Conservation (phyloP, 2,329 filamentous ascomycete genomes). For the Colletotrichum tropicicola region DNA sequence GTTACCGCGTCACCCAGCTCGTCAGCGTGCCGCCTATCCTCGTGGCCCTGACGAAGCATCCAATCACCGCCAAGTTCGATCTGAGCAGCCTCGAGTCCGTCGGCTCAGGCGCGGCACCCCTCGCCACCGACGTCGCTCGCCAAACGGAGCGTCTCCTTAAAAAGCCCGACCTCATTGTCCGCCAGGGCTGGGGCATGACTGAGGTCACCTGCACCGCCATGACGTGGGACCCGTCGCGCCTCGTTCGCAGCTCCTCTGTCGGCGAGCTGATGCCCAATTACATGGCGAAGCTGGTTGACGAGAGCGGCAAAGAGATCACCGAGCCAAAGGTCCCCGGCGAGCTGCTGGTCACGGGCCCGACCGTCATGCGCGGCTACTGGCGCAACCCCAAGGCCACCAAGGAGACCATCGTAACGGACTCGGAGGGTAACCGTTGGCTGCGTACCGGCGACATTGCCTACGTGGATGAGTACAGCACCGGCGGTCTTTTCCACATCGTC, state of each 20-base stretch:
- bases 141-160: conserved; percentile 62
- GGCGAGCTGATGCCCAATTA: conserved; percentile 77
- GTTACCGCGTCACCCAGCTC: conserved; percentile 73
- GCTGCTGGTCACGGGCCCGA: conserved; percentile 77
- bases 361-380: conserved; percentile 82
- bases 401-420: conserved; percentile 59
- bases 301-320: conserved; percentile 61
- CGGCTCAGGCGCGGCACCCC: conserved; percentile 75
- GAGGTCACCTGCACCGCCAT: conserved; percentile 79
- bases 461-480: conserved; percentile 64
- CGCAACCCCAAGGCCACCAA: conserved; percentile 72
- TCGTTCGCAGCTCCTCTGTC: conserved; percentile 56
- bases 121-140: conserved; percentile 63
- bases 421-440: conserved; percentile 69
- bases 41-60: conserved; percentile 77
- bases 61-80: conserved; percentile 71
- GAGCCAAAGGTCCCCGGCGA: conserved; percentile 68
- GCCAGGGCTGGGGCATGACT: conserved; percentile 90
- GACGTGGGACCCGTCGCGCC: conserved; percentile 65
- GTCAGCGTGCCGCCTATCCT: conserved; percentile 79
- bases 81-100: conserved; percentile 70
- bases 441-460: conserved; percentile 80
- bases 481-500: conserved; percentile 68
- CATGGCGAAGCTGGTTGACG: conserved; percentile 71
- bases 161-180: conserved; percentile 43